Evolutionary conservation across 768 basidiomycete genomes (phyloP).

Genomic region (Mrakia frigida): DNA sequence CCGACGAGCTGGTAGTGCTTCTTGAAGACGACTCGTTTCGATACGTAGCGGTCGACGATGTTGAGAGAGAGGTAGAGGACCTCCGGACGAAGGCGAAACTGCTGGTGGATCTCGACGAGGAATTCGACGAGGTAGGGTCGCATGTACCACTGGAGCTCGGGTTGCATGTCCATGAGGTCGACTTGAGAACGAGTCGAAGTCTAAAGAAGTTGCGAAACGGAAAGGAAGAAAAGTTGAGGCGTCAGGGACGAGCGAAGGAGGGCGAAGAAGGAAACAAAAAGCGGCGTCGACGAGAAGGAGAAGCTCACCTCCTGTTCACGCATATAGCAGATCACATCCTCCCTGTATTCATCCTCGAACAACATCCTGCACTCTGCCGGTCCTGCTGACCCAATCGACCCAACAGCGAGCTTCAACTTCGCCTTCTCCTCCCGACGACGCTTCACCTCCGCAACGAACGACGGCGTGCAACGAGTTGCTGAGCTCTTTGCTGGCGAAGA

Average conservation of each 20-base stretch:
- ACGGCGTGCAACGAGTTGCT: slow-evolving; percentile 57
- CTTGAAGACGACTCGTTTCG: slow-evolving; percentile 95
- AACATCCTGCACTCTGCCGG: slow-evolving; percentile 58
- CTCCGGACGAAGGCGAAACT: slow-evolving; percentile 94
- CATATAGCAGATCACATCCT: slow-evolving; percentile 92
- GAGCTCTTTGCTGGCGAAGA: slow-evolving; percentile 52
- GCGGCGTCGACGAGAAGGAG: background rate
- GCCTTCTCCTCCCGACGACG: slow-evolving; percentile 33
- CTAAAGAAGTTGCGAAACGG: slow-evolving; percentile 47
- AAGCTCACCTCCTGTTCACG: slow-evolving; percentile 91
- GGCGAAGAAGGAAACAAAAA: background rate
- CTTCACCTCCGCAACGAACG: slow-evolving; percentile 45
- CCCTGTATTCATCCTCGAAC: slow-evolving; percentile 90
- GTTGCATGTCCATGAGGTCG: slow-evolving; percentile 97
- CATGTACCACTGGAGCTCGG: slow-evolving; percentile 99
- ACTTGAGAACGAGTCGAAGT: slow-evolving; percentile 81
- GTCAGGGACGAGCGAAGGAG: slow-evolving; percentile 1
- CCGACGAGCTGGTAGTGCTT: slow-evolving; percentile 99
- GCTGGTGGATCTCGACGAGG: slow-evolving; percentile 96
- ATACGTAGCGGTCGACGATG: slow-evolving; percentile 98
- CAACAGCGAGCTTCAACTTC: slow-evolving; percentile 52
- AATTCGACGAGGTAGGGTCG: slow-evolving; percentile 97
- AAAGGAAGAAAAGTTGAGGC: slow-evolving; percentile 28
- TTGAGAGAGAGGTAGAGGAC: slow-evolving; percentile 97
- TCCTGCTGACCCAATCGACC: slow-evolving; percentile 18